Base-by-base conservation (phyloP, 2,329 filamentous ascomycete species). In the Stenocarpella maydis region DNA sequence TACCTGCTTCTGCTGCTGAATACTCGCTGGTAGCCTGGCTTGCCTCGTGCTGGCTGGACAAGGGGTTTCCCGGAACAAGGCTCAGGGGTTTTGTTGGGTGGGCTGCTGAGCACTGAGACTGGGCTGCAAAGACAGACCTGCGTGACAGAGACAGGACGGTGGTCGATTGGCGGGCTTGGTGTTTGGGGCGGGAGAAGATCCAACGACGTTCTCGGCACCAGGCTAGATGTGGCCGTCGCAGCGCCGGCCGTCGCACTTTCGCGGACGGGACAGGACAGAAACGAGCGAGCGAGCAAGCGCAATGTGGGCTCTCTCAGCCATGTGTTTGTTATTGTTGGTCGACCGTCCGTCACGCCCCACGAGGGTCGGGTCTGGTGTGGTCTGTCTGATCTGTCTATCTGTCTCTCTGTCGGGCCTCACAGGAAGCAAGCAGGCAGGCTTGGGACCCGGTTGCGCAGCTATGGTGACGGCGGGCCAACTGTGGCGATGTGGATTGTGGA, bases 21-120 rank as follows among this genome's bases (percentile, higher is more conserved):
- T n/a, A n/a, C 50, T 53, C 19, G 50, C 4, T 45, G 4, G 47
- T 50, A 15, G 3, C 21, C 47, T 26, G 9, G 28, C 19, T 53
- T n/a, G n/a, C 28, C 26, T 55, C 34, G 6, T 41, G 53, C 53
- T 41, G 53, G 53, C 53, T 58, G 63, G n/a, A 58, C 52, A 54
- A 67, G 65, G 52, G 65, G 52, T 14, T n/a, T 39, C 26, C 49
- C 50, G 65, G 65, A 50, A 67, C 65, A 67, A 49, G 65, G 52
- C 65, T 58, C 65, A 67, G 65, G 65, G 65, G 65, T 49, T 58
- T 49, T 58, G 12, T 37, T 45, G 39, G 50, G 50, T 39, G 37
- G 26, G 64, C 39, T 67, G 52, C 19, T 43, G 34, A 50, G 52
- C 28, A 28, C 31, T 54, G 52, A 58, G 65, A 58, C 54, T 58